Conservation (phyloP, 106 monocot genomes). For the Acorus calamus region DNA sequence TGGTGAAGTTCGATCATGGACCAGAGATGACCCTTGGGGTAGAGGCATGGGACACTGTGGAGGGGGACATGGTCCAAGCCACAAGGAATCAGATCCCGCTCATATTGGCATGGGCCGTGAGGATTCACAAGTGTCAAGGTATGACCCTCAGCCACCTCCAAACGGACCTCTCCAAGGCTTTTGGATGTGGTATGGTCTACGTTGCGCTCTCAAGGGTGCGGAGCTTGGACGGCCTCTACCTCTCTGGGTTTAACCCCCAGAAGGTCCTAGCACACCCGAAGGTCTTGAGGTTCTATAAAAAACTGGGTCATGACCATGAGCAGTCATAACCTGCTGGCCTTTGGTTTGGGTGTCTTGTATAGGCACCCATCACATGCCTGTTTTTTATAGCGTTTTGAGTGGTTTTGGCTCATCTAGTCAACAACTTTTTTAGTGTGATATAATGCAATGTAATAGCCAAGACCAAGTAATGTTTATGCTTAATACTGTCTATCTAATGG, state of each 20-base stretch:
- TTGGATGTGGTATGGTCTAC: constrained; percentile 2
- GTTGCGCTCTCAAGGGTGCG: neutral
- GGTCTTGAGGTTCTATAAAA: neutral
- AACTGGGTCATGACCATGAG: neutral
- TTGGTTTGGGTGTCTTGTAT: no score
- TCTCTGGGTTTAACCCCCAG: neutral
- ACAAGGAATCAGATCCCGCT: neutral
- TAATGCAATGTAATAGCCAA: no score
- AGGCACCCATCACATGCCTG: no score
- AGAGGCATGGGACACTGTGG: neutral
- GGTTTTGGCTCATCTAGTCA: no score
- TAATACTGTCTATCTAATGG: no score
- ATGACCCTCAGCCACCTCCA: neutral
- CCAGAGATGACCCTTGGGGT: neutral
- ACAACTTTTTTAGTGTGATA: no score
- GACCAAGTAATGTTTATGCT: no score
- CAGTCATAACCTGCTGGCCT: no score
- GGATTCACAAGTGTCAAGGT: neutral
- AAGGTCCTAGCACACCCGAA: neutral
- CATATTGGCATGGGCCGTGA: neutral
- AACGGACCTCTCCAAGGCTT: constrained; percentile 1
- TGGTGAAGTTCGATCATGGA: neutral
- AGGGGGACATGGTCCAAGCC: neutral
- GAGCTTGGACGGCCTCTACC: neutral
- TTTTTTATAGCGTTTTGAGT: no score